Evolutionary conservation across 495 filamentous ascomycete genomes (phyloP).

Genomic region (Collariella sp.): DNA sequence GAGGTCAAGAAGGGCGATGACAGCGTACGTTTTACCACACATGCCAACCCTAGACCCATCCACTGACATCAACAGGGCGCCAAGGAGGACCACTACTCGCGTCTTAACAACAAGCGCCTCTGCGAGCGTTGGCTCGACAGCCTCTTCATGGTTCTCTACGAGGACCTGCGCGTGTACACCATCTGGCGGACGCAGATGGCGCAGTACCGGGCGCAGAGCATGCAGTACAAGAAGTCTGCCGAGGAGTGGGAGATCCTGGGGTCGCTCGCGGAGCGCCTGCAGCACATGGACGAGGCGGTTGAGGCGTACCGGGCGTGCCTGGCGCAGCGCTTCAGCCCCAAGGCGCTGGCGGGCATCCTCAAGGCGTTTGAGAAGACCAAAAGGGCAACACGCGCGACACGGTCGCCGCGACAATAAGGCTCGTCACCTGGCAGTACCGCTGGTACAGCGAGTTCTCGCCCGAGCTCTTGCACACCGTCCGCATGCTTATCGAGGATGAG

Average conservation of each 20-base stretch:
- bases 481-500: slow-evolving; percentile 92
- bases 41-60: background rate
- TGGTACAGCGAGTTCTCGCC: slow-evolving; percentile 99
- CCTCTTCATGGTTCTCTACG: slow-evolving; percentile 97
- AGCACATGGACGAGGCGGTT: slow-evolving; percentile 78
- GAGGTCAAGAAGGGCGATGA: slow-evolving; percentile 79
- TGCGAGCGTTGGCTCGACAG: slow-evolving; percentile 98
- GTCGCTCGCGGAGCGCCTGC: slow-evolving; percentile 81
- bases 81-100: slow-evolving; percentile 49
- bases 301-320: slow-evolving; percentile 88
- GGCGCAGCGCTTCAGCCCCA: slow-evolving; percentile 74
- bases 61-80: slow-evolving; percentile 18
- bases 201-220: slow-evolving; percentile 78
- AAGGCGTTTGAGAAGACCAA: slow-evolving; percentile 61
- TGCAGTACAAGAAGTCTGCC: slow-evolving; percentile 89
- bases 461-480: slow-evolving; percentile 71
- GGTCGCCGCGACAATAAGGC: slow-evolving; percentile 68
- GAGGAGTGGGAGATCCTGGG: slow-evolving; percentile 98
- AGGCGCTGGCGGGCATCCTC: slow-evolving; percentile 78
- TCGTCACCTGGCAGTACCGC: slow-evolving; percentile 96
- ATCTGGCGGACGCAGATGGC: slow-evolving; percentile 98
- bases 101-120: slow-evolving; percentile 88
- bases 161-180: slow-evolving; percentile 95
- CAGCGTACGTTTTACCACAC: slow-evolving; percentile 49
- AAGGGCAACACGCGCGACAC: slow-evolving; percentile 60